Percentiles rank a stretch among this genome's conserved stretches.
Conservation (phyloP, 495 filamentous ascomycete genomes). For the Xylaria nigripes region DNA sequence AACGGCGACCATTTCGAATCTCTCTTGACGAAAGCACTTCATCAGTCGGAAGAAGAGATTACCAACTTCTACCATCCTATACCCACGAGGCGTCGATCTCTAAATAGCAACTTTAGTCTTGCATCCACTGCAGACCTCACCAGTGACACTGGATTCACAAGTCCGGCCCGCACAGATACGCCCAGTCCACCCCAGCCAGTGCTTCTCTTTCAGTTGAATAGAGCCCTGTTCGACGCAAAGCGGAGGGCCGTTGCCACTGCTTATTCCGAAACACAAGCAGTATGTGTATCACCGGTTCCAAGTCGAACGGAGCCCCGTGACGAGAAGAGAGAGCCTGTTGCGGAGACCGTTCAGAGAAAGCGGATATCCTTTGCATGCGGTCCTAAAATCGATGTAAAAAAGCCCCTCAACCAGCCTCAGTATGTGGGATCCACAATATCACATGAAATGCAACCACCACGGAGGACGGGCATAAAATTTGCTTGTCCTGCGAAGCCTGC, state of each 20-base stretch:
- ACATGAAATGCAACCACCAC: conserved; percentile 30
- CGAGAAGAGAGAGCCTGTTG: conserved; percentile 20
- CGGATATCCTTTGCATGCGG: conserved; percentile 90
- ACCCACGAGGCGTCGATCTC: conserved; percentile 51
- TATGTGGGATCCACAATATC: conserved; percentile 15
- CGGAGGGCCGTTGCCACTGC: conserved; percentile 9
- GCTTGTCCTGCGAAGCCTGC: conserved; percentile 34
- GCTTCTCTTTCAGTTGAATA: conserved; percentile 17
- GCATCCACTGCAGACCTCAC: conserved; percentile 80
- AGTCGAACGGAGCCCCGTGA: conserved; percentile 10
- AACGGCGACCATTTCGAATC: conserved; percentile 54
- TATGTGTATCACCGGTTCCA: neutral
- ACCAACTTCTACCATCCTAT: conserved; percentile 14
- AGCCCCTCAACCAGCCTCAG: conserved; percentile 21
- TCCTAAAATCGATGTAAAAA: conserved; percentile 32
- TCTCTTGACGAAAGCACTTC: conserved; percentile 70
- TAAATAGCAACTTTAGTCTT: conserved; percentile 67
- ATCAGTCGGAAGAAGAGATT: conserved; percentile 50
- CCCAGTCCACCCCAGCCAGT: conserved; percentile 73
- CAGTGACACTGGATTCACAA: conserved; percentile 87
- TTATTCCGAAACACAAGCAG: conserved; percentile 3
- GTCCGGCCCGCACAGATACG: conserved; percentile 76
- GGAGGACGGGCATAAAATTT: conserved; percentile 42
- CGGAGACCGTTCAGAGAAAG: conserved; percentile 44
- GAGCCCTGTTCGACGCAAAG: conserved; percentile 21